Evolutionary conservation across 2,329 filamentous ascomycete species (phyloP).

Genomic region (Sclerotiophoma versabilis): DNA sequence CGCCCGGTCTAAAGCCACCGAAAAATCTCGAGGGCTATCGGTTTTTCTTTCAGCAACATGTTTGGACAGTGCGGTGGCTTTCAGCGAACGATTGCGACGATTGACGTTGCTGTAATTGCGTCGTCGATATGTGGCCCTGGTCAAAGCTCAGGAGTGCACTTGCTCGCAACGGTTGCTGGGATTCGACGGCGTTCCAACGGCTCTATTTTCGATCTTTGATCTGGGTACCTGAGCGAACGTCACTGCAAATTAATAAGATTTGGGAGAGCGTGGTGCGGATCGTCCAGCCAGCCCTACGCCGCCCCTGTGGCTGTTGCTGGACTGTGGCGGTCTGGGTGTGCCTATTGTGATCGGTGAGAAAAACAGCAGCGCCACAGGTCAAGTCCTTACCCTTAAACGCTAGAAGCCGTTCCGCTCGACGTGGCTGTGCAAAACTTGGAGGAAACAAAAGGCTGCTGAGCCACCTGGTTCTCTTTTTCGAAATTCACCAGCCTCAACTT

Average conservation of each 20-base stretch:
- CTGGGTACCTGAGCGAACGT: not conserved
- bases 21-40: too few species aligned
- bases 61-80: too few species aligned
- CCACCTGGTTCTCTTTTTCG: slow-evolving; percentile 1
- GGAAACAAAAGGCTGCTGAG: slow-evolving; percentile 17
- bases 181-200: not conserved
- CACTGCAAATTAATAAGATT: not conserved
- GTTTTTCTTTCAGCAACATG: too few species aligned
- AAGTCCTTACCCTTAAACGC: slow-evolving; percentile 16
- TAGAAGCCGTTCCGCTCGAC: slow-evolving; percentile 16
- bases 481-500: slow-evolving; percentile 9
- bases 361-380: slow-evolving; percentile 15
- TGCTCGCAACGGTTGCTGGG: not conserved
- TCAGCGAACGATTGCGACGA: too few species aligned
- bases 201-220: not conserved
- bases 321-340: slow-evolving; percentile 14
- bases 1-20: too few species aligned
- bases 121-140: not conserved
- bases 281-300: slow-evolving; percentile 1
- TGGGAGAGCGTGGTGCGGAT: not conserved
- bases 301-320: slow-evolving; percentile 3
- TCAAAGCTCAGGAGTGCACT: not conserved
- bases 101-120: not conserved
- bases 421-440: slow-evolving; percentile 17
- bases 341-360: not conserved